Base-by-base conservation (phyloP, 257 asterid species). In the Primulina huaijiensis region DNA sequence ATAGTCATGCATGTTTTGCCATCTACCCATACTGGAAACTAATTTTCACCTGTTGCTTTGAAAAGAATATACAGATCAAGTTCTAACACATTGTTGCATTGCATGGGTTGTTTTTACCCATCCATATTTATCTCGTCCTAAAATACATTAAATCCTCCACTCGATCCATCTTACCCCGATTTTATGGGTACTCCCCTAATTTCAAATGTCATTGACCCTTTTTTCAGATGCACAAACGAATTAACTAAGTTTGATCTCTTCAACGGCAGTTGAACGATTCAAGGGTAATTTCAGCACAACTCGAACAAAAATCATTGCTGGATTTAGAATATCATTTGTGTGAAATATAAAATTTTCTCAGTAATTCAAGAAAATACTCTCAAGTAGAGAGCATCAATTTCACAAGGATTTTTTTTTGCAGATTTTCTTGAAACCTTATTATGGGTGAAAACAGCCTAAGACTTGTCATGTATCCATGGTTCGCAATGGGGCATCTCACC, bases 401-500 rank as follows among this genome's bases (percentile, higher is more conserved):
- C 53, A 19, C 1, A 6, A 31, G 50, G 12, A 60, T 27, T 33
- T 33, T 6, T 14, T 0, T 33, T 34, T 62, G 21, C 60, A 65
- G 60, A 40, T 56, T 40, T 65, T 37, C 10, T 8, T 12, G 14
- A 33, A 50, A 66, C 7, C 4, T 50, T 50, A 50, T 4, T 16
- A 72, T 62, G 74, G 64, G 37, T 56, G 78, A 72, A 59, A 58
- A 68, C 59, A 74, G 12, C 10, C 63, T 84, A 1, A 76, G 43
- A 5, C 68, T 85, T 10, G 79, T 64, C 7, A 84, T 86, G 89
- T 86, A 76, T 55, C 89, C 92, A 12, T 86, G 92, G 92, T 78
- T 80, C 10, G 92, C 83, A 76, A 69, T 86, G 77, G 92, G 92
- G 2, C 92, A 84, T 68, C 87, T 83, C 71, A 84, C 89, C 16